Evolutionary conservation across 2,329 filamentous ascomycete species (phyloP).

Genomic region (Nothopassalora personata): DNA sequence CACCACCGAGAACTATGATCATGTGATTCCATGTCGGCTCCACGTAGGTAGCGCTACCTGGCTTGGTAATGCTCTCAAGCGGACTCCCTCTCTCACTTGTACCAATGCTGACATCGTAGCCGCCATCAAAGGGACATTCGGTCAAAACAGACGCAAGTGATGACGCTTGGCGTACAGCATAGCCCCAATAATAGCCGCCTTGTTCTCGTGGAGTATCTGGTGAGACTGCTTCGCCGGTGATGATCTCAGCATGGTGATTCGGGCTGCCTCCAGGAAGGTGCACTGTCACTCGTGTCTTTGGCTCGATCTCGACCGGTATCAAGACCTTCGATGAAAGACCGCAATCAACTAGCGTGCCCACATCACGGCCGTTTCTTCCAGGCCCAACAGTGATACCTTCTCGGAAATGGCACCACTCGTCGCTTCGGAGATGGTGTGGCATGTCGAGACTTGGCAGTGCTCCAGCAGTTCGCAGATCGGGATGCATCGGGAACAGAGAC

Average conservation of each 20-base stretch:
- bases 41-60: slow-evolving; percentile 43
- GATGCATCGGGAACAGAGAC: slow-evolving; percentile 69
- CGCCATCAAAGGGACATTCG: slow-evolving; percentile 66
- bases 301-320: slow-evolving; percentile 58
- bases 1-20: slow-evolving; percentile 73
- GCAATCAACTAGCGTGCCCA: slow-evolving; percentile 43
- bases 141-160: slow-evolving; percentile 71
- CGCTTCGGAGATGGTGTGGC: slow-evolving; percentile 71
- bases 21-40: slow-evolving; percentile 54
- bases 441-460: slow-evolving; percentile 73
- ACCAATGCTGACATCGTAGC: slow-evolving; percentile 77
- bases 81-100: slow-evolving; percentile 69
- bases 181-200: slow-evolving; percentile 83
- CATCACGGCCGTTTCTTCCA: slow-evolving; percentile 37
- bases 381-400: slow-evolving; percentile 62
- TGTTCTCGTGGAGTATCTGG: slow-evolving; percentile 66
- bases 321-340: slow-evolving; percentile 46
- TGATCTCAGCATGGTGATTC: slow-evolving; percentile 13
- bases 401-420: slow-evolving; percentile 73
- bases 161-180: slow-evolving; percentile 59
- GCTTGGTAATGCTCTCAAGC: slow-evolving; percentile 28
- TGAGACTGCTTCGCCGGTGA: slow-evolving; percentile 44
- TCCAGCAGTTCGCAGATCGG: slow-evolving; percentile 69
- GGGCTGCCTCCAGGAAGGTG: slow-evolving; percentile 50
- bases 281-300: slow-evolving; percentile 68